A percentile compares a stretch with the other conserved stretches of the same genome.
Conservation (phyloP, 306 rosid species). For the Dryas drummondii region DNA sequence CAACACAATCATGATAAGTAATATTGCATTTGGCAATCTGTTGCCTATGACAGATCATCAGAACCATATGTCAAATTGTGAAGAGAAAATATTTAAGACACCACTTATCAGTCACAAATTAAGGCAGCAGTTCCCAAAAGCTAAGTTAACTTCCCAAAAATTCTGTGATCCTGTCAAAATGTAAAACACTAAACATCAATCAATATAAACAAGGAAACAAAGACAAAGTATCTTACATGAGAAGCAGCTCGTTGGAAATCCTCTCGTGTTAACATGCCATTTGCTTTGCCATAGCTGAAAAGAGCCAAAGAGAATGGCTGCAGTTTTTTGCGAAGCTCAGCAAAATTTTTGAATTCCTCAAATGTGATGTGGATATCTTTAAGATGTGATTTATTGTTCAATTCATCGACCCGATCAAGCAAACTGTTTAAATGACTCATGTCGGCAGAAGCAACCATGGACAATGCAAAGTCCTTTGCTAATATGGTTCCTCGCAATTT, state of each 20-base stretch:
- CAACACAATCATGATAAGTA: background rate
- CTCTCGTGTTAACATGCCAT: constrained; percentile 58
- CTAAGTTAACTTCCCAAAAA: background rate
- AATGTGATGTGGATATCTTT: constrained; percentile 56
- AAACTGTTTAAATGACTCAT: constrained; percentile 51
- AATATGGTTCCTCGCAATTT: constrained; percentile 59
- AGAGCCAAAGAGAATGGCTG: constrained; percentile 78
- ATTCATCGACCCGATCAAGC: constrained; percentile 60
- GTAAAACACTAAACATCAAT: background rate
- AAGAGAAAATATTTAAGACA: too few species aligned
- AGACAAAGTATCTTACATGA: constrained; percentile 44
- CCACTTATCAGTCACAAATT: background rate
- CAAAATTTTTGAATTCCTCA: constrained; percentile 80
- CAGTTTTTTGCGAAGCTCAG: constrained; percentile 62
- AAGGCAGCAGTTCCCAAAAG: background rate
- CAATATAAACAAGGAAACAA: constrained; percentile 11
- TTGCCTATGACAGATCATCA: constrained; percentile 2
- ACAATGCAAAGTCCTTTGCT: constrained; percentile 84
- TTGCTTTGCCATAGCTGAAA: constrained; percentile 77
- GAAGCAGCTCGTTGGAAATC: constrained; percentile 90
- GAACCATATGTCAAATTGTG: background rate
- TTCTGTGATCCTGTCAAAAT: background rate
- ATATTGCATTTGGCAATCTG: background rate
- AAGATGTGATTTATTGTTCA: constrained; percentile 47
- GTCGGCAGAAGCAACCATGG: constrained; percentile 92